Conservation (phyloP, 192 early-diverging fungal species). For the Coemansia sp. region DNA sequence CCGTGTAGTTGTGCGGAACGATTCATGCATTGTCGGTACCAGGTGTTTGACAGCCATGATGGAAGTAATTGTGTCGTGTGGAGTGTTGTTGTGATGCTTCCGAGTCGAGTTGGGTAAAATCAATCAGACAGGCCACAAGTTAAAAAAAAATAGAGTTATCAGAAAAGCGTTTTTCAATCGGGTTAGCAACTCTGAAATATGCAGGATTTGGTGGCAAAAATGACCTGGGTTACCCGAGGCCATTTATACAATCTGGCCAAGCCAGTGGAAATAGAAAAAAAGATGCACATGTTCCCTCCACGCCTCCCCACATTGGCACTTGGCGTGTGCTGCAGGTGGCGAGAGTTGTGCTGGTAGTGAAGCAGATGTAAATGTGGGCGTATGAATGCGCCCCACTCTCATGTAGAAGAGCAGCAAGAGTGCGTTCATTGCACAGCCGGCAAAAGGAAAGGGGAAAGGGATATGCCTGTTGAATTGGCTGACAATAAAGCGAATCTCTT, state of each 20-base stretch:
- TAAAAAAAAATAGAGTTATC: neutral
- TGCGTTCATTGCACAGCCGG: neutral
- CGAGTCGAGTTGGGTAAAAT: neutral
- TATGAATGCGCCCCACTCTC: neutral
- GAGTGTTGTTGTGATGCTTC: neutral
- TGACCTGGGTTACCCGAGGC: neutral
- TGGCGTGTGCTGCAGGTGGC: neutral
- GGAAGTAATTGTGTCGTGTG: neutral
- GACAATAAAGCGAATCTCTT: neutral
- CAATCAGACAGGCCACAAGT: neutral
- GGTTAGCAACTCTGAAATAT: slow-evolving; percentile 7
- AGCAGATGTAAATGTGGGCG: neutral
- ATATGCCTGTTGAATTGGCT: neutral
- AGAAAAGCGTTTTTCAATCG: slow-evolving; percentile 4
- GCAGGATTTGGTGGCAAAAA: neutral
- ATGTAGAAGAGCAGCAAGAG: neutral
- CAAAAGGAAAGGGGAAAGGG: neutral
- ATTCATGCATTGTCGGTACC: slow-evolving; percentile 12
- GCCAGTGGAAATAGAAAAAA: neutral
- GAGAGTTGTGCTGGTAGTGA: neutral
- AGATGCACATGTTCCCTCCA: neutral
- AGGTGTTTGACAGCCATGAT: slow-evolving; percentile 31
- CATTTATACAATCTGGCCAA: slow-evolving; percentile 1
- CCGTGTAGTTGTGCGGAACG: neutral
- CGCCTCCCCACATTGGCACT: neutral